Percentiles rank a stretch among this genome's conserved stretches.
Conservation (phyloP, 305 asterid species). For the Striga hermonthica region DNA sequence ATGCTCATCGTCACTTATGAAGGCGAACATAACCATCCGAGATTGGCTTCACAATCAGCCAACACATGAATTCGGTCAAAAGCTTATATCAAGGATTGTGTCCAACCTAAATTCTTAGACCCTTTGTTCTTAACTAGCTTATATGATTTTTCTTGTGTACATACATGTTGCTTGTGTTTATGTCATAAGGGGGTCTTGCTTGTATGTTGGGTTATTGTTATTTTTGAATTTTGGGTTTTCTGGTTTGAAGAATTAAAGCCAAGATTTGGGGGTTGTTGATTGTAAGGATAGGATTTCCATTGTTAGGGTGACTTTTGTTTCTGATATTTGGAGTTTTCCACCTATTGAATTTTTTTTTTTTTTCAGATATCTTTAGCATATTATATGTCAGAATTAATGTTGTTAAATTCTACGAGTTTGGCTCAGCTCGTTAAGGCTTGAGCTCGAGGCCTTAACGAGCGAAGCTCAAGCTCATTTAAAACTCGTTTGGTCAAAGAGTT, state of each 20-base stretch:
- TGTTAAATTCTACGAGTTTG: no score
- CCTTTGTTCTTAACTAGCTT: neutral
- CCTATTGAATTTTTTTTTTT: neutral
- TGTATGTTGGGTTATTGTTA: neutral
- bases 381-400: no score
- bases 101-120: conserved; percentile 27
- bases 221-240: conserved; percentile 24
- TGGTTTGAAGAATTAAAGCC: conserved; percentile 16
- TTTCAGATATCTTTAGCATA: no score
- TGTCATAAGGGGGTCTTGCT: conserved; percentile 6
- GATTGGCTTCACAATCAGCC: conserved; percentile 64
- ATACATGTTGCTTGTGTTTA: conserved; percentile 33
- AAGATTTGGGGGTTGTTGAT: conserved; percentile 27
- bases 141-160: conserved; percentile 29
- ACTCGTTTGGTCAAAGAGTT: no score
- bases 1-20: conserved; percentile 88
- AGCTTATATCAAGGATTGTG: conserved; percentile 19
- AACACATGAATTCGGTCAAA: conserved; percentile 38
- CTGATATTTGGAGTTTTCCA: conserved; percentile 25
- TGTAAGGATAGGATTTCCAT: conserved; percentile 29
- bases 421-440: no score
- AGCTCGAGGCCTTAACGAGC: no score
- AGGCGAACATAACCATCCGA: conserved; percentile 84
- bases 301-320: conserved; percentile 22
- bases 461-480: no score